These are phyloP conservation scores for Colletotrichum paranaense DNA, from an alignment of 2,329 filamentous ascomycete genomes.

Conservation along the genomic window DNA sequence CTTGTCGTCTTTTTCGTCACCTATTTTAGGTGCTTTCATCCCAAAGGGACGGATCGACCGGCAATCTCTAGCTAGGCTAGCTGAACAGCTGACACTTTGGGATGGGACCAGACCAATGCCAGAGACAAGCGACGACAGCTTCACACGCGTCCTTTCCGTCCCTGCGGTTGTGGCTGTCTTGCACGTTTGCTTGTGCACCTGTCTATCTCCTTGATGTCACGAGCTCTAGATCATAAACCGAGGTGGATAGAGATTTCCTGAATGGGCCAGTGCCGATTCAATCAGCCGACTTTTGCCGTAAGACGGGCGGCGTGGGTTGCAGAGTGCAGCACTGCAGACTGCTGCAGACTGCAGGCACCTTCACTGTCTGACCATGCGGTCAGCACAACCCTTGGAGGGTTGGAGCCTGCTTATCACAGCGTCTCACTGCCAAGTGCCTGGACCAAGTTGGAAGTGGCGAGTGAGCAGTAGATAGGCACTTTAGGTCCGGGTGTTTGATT, in stretches of 20 bases:
- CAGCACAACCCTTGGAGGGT: background rate
- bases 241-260: background rate
- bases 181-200: background rate
- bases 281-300: background rate
- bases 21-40: background rate
- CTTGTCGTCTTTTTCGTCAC: background rate
- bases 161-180: background rate
- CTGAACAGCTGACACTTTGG: background rate
- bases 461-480: background rate
- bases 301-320: background rate
- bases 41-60: background rate
- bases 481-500: background rate
- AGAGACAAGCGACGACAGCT: background rate
- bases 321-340: background rate
- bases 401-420: background rate
- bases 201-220: background rate
- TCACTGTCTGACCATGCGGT: background rate
- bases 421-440: background rate
- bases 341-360: background rate
- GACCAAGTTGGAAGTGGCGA: too few species aligned
- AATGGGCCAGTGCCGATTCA: background rate
- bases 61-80: background rate
- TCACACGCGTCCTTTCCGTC: background rate
- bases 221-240: background rate
- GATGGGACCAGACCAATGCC: background rate